Evolutionary conservation across 2,329 filamentous ascomycete genomes (phyloP).

Genomic region (Hymenoscyphus linearis): DNA sequence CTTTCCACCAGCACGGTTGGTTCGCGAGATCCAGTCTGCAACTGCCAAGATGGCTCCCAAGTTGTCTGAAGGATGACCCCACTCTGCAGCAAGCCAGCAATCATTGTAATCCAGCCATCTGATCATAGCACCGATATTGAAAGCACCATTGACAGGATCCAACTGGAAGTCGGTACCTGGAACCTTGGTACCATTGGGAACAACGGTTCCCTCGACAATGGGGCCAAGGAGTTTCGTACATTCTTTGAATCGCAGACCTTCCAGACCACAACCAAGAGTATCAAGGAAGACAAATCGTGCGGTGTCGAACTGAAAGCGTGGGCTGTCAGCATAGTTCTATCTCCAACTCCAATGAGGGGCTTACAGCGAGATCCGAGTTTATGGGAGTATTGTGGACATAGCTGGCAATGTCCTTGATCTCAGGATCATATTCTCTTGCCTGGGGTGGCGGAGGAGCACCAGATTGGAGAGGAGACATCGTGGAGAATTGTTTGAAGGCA

Average conservation of each 20-base stretch:
- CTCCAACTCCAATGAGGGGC: conserved; percentile 34
- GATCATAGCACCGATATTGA: conserved; percentile 99
- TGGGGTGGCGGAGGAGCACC: conserved; percentile 45
- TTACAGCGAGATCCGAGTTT: conserved; percentile 85
- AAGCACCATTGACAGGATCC: conserved; percentile 90
- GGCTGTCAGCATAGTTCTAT: conserved; percentile 14
- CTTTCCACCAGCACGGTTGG: conserved; percentile 70
- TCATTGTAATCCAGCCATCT: conserved; percentile 99
- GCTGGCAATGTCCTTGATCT: conserved; percentile 90
- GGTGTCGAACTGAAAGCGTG: conserved; percentile 71
- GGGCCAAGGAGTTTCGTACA: conserved; percentile 94
- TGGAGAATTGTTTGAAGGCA: conserved; percentile 31
- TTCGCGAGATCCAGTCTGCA: conserved; percentile 95
- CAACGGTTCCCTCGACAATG: conserved; percentile 80
- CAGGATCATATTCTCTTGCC: conserved; percentile 71
- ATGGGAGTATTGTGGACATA: conserved; percentile 93
- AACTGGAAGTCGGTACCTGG: conserved; percentile 90
- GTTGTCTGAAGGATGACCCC: conserved; percentile 98
- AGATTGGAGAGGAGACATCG: conserved; percentile 34
- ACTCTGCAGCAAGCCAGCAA: conserved; percentile 98
- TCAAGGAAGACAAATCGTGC: conserved; percentile 96
- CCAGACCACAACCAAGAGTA: conserved; percentile 92
- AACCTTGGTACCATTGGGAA: conserved; percentile 88
- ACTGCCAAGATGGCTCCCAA: conserved; percentile 93
- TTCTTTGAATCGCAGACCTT: conserved; percentile 91